Conservation (phyloP, 352 stramenopile genomes). For the Phytophthora hibernalis region DNA sequence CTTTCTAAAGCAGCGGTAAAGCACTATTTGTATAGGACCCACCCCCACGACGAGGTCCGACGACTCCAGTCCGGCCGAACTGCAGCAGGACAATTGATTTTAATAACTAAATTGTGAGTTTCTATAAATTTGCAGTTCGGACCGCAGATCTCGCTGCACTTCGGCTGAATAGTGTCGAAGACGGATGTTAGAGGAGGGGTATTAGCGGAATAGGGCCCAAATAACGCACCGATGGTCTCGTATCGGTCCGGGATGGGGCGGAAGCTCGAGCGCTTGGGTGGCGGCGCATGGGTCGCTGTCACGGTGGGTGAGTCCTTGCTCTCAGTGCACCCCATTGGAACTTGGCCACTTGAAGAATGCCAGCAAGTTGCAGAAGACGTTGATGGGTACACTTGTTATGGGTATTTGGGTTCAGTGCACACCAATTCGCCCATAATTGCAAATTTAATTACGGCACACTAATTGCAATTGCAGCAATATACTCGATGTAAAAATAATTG, state of each 20-base stretch:
- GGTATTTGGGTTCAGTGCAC: neutral
- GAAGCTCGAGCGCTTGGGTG: conserved; percentile 38
- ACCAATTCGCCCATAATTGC: too few relatives aligned
- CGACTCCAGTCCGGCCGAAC: conserved; percentile 58
- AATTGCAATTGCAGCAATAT: too few relatives aligned
- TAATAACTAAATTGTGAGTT: neutral
- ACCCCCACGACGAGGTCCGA: conserved; percentile 63
- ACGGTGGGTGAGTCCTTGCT: conserved; percentile 15
- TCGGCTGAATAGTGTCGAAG: conserved; percentile 32
- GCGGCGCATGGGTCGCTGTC: neutral
- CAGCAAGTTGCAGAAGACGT: neutral
- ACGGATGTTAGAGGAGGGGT: neutral
- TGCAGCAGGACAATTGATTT: conserved; percentile 9
- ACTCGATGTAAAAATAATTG: too few relatives aligned
- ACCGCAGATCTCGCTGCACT: conserved; percentile 50
- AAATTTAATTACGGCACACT: too few relatives aligned
- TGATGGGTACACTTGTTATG: neutral
- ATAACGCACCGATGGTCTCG: conserved; percentile 53
- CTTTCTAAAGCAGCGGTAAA: neutral
- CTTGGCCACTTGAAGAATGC: neutral
- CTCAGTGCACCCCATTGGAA: conserved; percentile 28
- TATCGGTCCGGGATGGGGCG: conserved; percentile 61
- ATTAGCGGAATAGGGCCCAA: neutral
- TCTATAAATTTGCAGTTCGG: neutral
- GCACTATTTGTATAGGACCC: neutral